Base-by-base conservation (phyloP, 805 yeast species). In the Isabelozyma heimii region DNA sequence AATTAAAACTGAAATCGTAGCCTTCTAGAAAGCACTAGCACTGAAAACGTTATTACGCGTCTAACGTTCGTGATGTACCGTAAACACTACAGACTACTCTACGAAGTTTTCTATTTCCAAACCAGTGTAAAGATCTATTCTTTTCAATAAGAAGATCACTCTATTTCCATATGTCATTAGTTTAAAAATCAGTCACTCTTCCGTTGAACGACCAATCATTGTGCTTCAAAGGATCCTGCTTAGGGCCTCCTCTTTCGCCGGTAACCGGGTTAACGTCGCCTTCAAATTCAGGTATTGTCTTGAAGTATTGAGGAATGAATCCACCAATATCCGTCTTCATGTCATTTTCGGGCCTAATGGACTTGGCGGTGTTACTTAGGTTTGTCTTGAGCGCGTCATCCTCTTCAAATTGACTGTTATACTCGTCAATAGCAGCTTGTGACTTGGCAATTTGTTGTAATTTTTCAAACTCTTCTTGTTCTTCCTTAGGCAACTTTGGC, bases 191-290 rank as follows among this genome's bases (percentile, higher is more conserved):
- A 1, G 98, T 92, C 28, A 90, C 97, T 63, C 98, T 81, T 0
- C 99, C 99, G 62, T 94, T 92, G 67, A 86, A 94, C 8, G 97
- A 85, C 82, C 95, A 94, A 59, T 91, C 98, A 45, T 67, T 67
- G 59, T 89, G 92, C 59, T 84, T 82, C 54, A 90, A 76, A 0
- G 99, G 99, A 62, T 94, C 97, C 66, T 94, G 98, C 62, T 94
- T 94, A 24, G 99, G 99, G 0, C 99, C 99, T 43, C 97, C 97
- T 17, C 86, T 76, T 69, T 94, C 99, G 3, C 99, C 99, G 0
- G 99, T 94, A 49, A 75, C 79, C 0, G 99, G 99, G 63, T 94
- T 94, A 14, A 78, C 83, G 52, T 91, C 91, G 1, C 99, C 99
- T 67, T 91, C 97, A 63, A 94, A 94, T 61, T 94, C 99, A 2